These are phyloP conservation scores for Cryphonectria japonica DNA, from an alignment of 2,329 filamentous ascomycete species.

Conservation along the genomic window DNA sequence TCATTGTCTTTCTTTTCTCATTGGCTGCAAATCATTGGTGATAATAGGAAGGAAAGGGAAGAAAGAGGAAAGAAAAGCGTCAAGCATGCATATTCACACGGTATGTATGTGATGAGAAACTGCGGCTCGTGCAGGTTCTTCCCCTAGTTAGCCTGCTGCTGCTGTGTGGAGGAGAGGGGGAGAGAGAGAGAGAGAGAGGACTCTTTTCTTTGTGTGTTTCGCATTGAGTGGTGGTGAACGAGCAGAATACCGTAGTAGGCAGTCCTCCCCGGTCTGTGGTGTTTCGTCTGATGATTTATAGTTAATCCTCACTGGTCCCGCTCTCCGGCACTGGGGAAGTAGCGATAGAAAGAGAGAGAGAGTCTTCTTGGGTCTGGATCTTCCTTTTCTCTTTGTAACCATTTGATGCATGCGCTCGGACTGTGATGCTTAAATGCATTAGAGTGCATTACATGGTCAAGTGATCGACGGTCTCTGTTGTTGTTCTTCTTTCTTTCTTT, in stretches of 20 bases:
- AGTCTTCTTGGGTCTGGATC: neutral
- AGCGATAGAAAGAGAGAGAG: too few relatives aligned
- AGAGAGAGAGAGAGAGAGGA: too few relatives aligned
- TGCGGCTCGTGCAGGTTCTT: neutral
- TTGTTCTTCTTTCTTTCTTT: neutral
- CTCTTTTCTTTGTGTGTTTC: neutral
- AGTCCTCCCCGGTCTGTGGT: neutral
- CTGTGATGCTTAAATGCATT: neutral
- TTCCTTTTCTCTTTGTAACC: neutral
- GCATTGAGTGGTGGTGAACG: neutral
- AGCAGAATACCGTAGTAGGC: neutral
- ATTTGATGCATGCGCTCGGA: neutral
- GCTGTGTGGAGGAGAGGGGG: too few relatives aligned
- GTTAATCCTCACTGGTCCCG: neutral
- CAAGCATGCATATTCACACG: neutral
- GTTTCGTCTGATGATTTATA: constrained; percentile 4
- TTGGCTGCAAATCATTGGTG: too few relatives aligned
- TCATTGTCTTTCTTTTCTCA: too few relatives aligned
- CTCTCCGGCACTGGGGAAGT: neutral
- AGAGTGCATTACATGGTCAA: neutral
- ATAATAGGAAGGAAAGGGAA: too few relatives aligned
- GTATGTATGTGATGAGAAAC: neutral
- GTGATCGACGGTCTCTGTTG: neutral
- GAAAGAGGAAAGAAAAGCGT: too few relatives aligned
- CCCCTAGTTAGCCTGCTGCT: too few relatives aligned